A percentile compares a stretch with the other conserved stretches of the same genome.
These are phyloP conservation scores for Trichosporon asahii DNA, from an alignment of 1,284 basidiomycete genomes.

Conservation along the genomic window DNA sequence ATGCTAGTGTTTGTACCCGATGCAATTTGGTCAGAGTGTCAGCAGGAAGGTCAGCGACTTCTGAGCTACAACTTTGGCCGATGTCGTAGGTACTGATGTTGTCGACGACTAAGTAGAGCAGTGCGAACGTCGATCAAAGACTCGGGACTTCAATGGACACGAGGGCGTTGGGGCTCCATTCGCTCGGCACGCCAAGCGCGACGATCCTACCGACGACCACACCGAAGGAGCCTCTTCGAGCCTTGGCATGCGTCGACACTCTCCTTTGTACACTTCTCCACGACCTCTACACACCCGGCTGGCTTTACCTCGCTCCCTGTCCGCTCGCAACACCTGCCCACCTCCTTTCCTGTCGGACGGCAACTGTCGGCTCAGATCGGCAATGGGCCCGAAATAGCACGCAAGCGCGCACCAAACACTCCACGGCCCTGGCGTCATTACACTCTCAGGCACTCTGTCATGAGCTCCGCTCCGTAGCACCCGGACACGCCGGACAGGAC, in stretches of 20 bases:
- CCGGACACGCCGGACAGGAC: neutral
- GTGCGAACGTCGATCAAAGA: too few relatives aligned
- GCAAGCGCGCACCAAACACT: neutral
- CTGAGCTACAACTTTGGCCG: too few relatives aligned
- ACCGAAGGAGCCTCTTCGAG: too few relatives aligned
- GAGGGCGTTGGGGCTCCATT: too few relatives aligned
- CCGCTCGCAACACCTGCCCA: neutral
- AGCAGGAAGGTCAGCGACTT: too few relatives aligned
- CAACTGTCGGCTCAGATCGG: neutral
- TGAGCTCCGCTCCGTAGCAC: neutral
- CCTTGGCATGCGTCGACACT: neutral
- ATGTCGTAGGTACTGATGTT: too few relatives aligned
- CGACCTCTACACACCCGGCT: neutral
- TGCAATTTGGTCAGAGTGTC: too few relatives aligned
- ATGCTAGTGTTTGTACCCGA: neutral
- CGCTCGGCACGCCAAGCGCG: too few relatives aligned
- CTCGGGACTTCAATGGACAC: too few relatives aligned
- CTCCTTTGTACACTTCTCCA: neutral
- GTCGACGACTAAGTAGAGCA: too few relatives aligned
- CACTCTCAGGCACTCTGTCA: neutral
- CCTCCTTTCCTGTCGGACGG: neutral
- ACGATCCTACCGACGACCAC: too few relatives aligned
- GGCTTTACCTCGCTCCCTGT: neutral
- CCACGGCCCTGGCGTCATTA: neutral
- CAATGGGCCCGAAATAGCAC: constrained; percentile 1